A percentile compares a stretch with the other conserved stretches of the same genome.
These are phyloP conservation scores for Euphorbia schlechtendalii DNA, from an alignment of 441 rosid genomes.

Conservation along the genomic window DNA sequence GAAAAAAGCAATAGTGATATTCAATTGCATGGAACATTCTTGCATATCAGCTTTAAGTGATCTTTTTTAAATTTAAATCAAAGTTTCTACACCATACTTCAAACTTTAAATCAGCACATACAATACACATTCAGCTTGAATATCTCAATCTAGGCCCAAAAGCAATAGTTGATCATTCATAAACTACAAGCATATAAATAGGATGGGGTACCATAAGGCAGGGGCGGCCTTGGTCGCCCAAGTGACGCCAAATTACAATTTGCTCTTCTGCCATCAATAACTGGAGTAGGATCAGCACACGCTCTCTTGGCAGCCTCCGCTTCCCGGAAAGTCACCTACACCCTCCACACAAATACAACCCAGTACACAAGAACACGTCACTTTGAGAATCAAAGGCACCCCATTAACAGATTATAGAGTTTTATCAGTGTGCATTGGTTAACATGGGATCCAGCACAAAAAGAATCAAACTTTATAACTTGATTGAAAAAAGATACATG, in stretches of 20 bases:
- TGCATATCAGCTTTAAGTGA: not conserved
- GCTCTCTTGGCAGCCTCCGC: conserved; percentile 94
- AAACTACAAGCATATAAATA: not conserved
- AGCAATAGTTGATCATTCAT: not conserved
- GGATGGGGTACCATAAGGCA: conserved; percentile 46
- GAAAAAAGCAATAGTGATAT: not conserved
- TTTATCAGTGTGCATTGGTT: not conserved
- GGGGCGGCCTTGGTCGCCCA: conserved; percentile 61
- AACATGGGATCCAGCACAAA: not conserved
- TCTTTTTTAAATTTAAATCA: not conserved
- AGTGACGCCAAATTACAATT: conserved; percentile 95
- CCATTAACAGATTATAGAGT: not conserved
- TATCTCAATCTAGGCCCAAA: not conserved
- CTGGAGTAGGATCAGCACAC: conserved; percentile 74
- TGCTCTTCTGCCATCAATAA: conserved; percentile 91
- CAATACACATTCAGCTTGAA: not conserved
- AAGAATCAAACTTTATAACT: not conserved
- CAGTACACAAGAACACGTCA: conserved; percentile 35
- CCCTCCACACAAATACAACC: conserved; percentile 60
- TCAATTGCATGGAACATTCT: no score
- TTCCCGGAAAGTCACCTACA: conserved; percentile 95
- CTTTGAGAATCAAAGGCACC: conserved; percentile 21
- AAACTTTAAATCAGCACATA: not conserved
- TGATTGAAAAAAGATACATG: not conserved
- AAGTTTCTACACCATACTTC: not conserved